Base-by-base conservation (phyloP, 352 stramenopile genomes). In the Phytophthora hybrid region DNA sequence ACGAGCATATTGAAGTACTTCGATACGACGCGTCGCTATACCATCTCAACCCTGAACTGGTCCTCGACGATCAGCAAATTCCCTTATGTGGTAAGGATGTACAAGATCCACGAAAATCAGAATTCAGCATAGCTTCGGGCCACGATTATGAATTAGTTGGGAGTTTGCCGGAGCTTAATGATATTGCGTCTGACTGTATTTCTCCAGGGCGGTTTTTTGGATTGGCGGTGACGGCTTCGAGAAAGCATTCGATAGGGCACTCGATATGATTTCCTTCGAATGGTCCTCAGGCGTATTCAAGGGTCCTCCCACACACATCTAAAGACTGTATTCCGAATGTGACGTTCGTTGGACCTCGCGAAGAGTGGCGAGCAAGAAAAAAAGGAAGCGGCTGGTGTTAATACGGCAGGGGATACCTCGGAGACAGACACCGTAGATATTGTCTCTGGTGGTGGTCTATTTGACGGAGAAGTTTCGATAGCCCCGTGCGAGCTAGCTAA, bases 11-110 rank as follows among this genome's bases (percentile, higher is more conserved):
- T n/a, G 54, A 69, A 31, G 53, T 63, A 11, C 37, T 52, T 52
- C 19, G 44, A 18, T 4, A 3, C 5, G n/a, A n/a, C 16, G 53
- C 11, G 4, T 16, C 6, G 14, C 0, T 57, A 19, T 69, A 69
- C 51, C 63, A 69, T n/a, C 44, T 63, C 3, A 69, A 69, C 32
- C 54, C 54, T 5, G 53, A 69, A 2, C 19, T 69, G 5, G 63
- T 69, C 31, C 23, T 11, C 3, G 41, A 69, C 37, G 18, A 29
- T 4, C 21, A 53, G 14, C 21, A n/a, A 31, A 55, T 68, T 32
- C 49, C 34, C 14, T 21, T 59, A 18, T 69, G 54, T 23, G 23
- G 1, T 6, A 63, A 56, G 18, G 59, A 53, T n/a, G 21, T 29
- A 9, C 6, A n/a, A 6, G 41, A 63, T 41, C 63, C 41, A 7